These are phyloP conservation scores for Anisodus acutangulus DNA, from an alignment of 257 asterid genomes.

Conservation along the genomic window DNA sequence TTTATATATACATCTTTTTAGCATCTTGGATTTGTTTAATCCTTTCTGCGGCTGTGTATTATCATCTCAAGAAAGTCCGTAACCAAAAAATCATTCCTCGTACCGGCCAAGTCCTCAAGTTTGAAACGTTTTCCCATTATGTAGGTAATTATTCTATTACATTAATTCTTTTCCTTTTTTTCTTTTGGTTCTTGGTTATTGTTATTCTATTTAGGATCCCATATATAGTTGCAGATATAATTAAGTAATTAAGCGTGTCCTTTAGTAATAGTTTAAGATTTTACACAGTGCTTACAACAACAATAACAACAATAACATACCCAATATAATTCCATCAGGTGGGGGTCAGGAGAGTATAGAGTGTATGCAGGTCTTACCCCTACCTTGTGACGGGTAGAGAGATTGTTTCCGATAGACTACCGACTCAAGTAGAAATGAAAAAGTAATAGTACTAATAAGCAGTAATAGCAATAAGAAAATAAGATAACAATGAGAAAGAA, in stretches of 20 bases:
- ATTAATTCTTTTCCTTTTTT: slow-evolving; percentile 14
- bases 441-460: too few relatives aligned
- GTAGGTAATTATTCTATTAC: slow-evolving; percentile 63
- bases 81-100: slow-evolving; percentile 64
- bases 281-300: not conserved
- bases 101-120: slow-evolving; percentile 64
- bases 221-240: not conserved
- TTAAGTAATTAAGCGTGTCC: not conserved
- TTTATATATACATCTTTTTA: slow-evolving; percentile 60
- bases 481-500: too few relatives aligned
- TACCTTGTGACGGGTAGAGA: too few relatives aligned
- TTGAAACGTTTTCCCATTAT: slow-evolving; percentile 82
- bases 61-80: slow-evolving; percentile 54
- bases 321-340: too few relatives aligned
- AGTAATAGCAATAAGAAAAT: too few relatives aligned
- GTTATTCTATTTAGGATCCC: not conserved
- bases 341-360: too few relatives aligned
- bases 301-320: too few relatives aligned
- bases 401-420: too few relatives aligned
- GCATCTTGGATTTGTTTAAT: slow-evolving; percentile 79
- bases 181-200: not conserved
- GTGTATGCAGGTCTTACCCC: too few relatives aligned
- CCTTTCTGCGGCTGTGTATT: slow-evolving; percentile 71
- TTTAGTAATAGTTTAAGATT: not conserved
- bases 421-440: too few relatives aligned